These are phyloP conservation scores for Phytophthora melonis DNA, from an alignment of 352 stramenopile genomes.

Conservation along the genomic window DNA sequence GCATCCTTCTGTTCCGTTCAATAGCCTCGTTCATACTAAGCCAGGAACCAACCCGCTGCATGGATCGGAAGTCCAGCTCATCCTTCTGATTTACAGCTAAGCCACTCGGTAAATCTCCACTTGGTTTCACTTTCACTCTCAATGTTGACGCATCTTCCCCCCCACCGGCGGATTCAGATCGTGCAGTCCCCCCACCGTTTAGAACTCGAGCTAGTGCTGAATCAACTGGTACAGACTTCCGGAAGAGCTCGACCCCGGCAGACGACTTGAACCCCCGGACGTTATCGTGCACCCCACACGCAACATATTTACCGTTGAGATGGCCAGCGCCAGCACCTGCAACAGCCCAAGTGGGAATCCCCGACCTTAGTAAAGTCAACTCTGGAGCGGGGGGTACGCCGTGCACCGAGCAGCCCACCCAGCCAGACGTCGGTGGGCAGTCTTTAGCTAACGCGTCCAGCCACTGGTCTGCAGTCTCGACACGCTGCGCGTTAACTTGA, in stretches of 20 bases:
- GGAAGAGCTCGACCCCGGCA: conserved; percentile 75
- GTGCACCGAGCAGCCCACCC: conserved; percentile 65
- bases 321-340: conserved; percentile 56
- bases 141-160: background rate
- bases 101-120: conserved; percentile 39
- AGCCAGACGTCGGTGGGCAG: conserved; percentile 53
- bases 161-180: background rate
- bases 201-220: conserved; percentile 59
- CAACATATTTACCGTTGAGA: conserved; percentile 76
- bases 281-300: conserved; percentile 60
- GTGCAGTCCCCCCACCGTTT: conserved; percentile 22
- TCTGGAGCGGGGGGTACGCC: conserved; percentile 48
- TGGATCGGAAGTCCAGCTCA: conserved; percentile 62
- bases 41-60: conserved; percentile 73
- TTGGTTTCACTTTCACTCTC: conserved; percentile 3
- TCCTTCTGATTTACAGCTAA: conserved; percentile 53
- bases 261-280: conserved; percentile 71
- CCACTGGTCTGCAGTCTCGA: conserved; percentile 28
- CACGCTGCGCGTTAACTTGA: conserved; percentile 14
- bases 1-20: conserved; percentile 49
- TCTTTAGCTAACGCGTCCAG: conserved; percentile 22
- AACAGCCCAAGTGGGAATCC: conserved; percentile 72
- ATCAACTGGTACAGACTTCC: conserved; percentile 59
- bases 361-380: conserved; percentile 47
- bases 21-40: conserved; percentile 61